Base-by-base conservation (phyloP, 805 yeast species). In the Pichia ethanolica region DNA sequence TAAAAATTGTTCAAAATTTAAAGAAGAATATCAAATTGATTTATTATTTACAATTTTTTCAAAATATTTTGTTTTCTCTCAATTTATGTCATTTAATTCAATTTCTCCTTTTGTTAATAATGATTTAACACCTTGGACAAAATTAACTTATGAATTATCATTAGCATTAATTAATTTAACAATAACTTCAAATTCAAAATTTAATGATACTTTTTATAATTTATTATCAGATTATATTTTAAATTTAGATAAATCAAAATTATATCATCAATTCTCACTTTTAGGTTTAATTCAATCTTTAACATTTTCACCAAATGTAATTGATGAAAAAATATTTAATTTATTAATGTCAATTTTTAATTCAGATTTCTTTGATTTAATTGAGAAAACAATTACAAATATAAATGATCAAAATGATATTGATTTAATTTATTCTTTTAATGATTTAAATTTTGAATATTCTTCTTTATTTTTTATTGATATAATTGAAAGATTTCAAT, bases 41-140 rank as follows among this genome's bases (percentile, higher is more conserved):
- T 50, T 65, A 9, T 59, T 81, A 35, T 58, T 76, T n/a, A 63
- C 66, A 7, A 74, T 77, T 50, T 68, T 82, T 45, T 62, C 71
- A 7, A 53, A 60, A 13, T 79, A 79, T 55, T 64, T 82, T 35
- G 53, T 69, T 37, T 78, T 74, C 43, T 63, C 75, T 33, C 74
- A 75, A 10, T 56, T 54, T 12, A 81, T 75, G 55, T 56, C 59
- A 33, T 78, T 77, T 51, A 61, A 68, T n/a, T 54, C 62, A 2
- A 51, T 59, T 13, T 54, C 58, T 3, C 62, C 64, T 5, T 51
- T 65, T 7, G 56, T 53, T 36, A 60, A 57, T 8, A 20, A 47
- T 11, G 57, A 68, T 39, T 51, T 51, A 33, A 66, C 77, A 13
- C 75, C 76, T 4, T 71, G 77, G 78, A 69, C 71, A 27, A 58